These are phyloP conservation scores for Triticum dicoccoides DNA, from an alignment of 176 grass and related monocot species.

Conservation along the genomic window DNA sequence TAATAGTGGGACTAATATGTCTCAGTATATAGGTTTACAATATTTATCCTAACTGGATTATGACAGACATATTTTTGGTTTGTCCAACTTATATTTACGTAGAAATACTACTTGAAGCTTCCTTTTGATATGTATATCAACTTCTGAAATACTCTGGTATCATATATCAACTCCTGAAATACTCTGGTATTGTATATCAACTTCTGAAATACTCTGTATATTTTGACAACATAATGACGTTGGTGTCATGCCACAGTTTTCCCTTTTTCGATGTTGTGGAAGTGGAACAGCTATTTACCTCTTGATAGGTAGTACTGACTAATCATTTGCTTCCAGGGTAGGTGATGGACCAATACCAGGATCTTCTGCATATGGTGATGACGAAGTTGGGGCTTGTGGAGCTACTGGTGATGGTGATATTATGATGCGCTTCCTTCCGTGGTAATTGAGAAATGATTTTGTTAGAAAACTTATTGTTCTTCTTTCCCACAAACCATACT, in stretches of 20 bases:
- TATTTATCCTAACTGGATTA: neutral
- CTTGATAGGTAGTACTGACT: neutral
- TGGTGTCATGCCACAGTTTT: neutral
- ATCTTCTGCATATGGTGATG: slow-evolving; percentile 81
- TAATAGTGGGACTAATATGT: neutral
- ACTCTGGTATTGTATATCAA: neutral
- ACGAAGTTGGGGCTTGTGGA: slow-evolving; percentile 86
- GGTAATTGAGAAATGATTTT: slow-evolving; percentile 43
- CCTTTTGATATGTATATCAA: neutral
- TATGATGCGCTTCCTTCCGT: slow-evolving; percentile 97
- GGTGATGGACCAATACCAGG: slow-evolving; percentile 94
- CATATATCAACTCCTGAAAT: neutral
- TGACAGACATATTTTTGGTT: neutral
- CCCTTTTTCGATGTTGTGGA: neutral
- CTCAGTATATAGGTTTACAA: neutral
- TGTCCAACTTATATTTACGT: neutral
- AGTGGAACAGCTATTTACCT: slow-evolving; percentile 10
- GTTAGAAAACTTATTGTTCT: neutral
- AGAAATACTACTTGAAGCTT: neutral
- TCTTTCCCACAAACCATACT: neutral
- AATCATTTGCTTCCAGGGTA: slow-evolving; percentile 62
- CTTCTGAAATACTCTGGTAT: neutral
- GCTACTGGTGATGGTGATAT: slow-evolving; percentile 95
- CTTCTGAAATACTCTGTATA: neutral
- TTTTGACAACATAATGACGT: neutral